Percentiles rank a stretch among this genome's conserved stretches.
Conservation (phyloP, 768 basidiomycete genomes). For the Tricholoma terreum region DNA sequence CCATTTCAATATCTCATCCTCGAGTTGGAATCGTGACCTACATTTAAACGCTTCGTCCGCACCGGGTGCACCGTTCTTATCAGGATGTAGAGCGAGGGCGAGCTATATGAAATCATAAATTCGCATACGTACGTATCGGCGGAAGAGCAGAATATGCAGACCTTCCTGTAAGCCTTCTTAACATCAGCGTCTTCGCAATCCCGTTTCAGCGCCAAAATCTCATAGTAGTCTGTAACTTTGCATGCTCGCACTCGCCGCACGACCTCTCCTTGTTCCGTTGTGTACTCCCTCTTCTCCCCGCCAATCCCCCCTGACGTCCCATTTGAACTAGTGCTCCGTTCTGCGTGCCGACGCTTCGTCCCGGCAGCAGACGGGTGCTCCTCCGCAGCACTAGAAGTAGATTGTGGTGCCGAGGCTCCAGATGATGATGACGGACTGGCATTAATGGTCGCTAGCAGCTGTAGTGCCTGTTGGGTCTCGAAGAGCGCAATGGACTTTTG, state of each 20-base stretch:
- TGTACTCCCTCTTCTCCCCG: conserved; percentile 81
- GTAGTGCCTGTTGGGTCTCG: conserved; percentile 70
- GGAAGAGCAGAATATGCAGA: conserved; percentile 28
- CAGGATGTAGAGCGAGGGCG: conserved; percentile 85
- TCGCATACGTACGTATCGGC: conserved; percentile 3
- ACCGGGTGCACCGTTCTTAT: conserved; percentile 96
- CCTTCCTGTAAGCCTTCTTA: conserved; percentile 97
- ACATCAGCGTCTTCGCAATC: conserved; percentile 82
- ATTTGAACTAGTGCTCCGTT: conserved; percentile 19
- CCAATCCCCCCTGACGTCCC: conserved; percentile 59
- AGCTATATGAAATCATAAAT: conserved; percentile 43
- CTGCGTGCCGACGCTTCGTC: conserved; percentile 57
- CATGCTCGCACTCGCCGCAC: conserved; percentile 86
- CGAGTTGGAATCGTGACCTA: conserved; percentile 36
- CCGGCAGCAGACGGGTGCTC: conserved; percentile 74
- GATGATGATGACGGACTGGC: conserved; percentile 47
- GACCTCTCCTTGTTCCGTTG: conserved; percentile 74
- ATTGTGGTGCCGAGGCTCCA: conserved; percentile 38
- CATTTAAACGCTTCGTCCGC: conserved; percentile 98
- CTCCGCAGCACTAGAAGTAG: conserved; percentile 46
- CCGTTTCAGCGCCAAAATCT: conserved; percentile 76
- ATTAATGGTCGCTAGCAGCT: conserved; percentile 66
- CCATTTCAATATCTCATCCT: conserved; percentile 1
- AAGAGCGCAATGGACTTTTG: conserved; percentile 85
- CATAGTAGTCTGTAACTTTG: conserved; percentile 90